Percentiles rank a stretch among this genome's conserved stretches.
phyloP scores from a whole-genome alignment of 371 early-diverging fungal species.

The Blastocladiella emersonii region DNA sequence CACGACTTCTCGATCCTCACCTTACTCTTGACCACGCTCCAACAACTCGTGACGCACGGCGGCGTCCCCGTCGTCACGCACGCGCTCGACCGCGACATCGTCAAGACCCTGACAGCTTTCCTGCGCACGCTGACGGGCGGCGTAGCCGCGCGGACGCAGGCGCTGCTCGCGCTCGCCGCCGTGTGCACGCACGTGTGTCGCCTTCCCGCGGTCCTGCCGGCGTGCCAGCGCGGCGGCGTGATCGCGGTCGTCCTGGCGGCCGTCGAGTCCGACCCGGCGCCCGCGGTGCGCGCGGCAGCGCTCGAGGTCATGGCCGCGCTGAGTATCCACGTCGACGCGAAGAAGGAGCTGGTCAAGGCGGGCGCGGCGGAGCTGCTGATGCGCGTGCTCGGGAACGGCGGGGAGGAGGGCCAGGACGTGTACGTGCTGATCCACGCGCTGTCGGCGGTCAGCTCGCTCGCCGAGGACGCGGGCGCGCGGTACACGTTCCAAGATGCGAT shows the following conservation, averaged over 20 bases:
- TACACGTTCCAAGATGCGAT: not conserved
- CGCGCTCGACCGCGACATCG: not conserved
- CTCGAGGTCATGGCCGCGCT: conserved; percentile 30
- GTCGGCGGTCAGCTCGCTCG: conserved; percentile 11
- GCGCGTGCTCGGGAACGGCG: conserved; percentile 61
- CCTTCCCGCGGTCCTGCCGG: not conserved
- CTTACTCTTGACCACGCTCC: not conserved
- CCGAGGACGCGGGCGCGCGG: not conserved
- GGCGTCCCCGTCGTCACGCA: not conserved
- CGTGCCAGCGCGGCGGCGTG: not conserved
- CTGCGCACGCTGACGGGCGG: not conserved
- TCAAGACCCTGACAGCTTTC: not conserved
- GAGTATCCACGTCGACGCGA: conserved; percentile 57
- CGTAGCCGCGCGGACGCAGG: not conserved
- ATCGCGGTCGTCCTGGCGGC: not conserved
- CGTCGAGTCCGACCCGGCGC: not conserved
- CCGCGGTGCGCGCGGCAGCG: not conserved
- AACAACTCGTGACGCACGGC: not conserved
- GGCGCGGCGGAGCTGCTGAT: conserved; percentile 84
- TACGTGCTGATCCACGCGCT: conserved; percentile 52
- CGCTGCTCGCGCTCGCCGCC: not conserved
- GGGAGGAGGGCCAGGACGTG: conserved; percentile 40
- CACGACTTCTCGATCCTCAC: not conserved
- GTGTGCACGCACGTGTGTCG: not conserved
- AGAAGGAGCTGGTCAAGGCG: conserved; percentile 71